Evolutionary conservation across 2,329 filamentous ascomycete genomes (phyloP), one percentile per base, ranked within the genome.

Genomic region (Diaporthe velutina): DNA sequence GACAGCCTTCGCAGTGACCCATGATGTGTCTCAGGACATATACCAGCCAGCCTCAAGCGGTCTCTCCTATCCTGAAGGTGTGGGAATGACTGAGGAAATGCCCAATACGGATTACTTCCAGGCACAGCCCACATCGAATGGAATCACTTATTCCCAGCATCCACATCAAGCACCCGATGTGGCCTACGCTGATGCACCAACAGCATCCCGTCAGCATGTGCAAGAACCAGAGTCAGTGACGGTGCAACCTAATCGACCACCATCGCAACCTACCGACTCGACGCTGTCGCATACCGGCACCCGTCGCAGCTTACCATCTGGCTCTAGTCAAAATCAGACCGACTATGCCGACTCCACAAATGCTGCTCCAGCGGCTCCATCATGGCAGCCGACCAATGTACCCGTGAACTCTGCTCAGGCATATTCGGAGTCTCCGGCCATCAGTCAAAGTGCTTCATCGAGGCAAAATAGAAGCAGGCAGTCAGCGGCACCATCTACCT

Each of bases 41-140:
- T 83, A 82, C 42, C 80, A 80, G 48, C 75, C 80, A n/a, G 73
- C 77, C 13, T 78, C 81, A 12, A 71, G 58, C 25, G 79, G 76
- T 25, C 64, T 81, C 22, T 70, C 76, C 17, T 76, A 82, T 25
- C 76, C 81, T 12, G 80, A 81, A n/a, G 57, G 58, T 25, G 67
- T 70, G n/a, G 57, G 58, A 17, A 57, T 70, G n/a, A 30, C 73
- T 33, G 74, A 66, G 17, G 71, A 64, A 30, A 70, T 70, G 48
- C 19, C 74, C 33, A 67, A 38, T 15, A 33, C 60, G 45, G 70
- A 76, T 25, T 76, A 76, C 35, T 66, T 55, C 30, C 71, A 75
- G 25, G 25, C 45, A 19, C 58, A 67, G 40, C 28, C 68, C 33
- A 30, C 60, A n/a, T 35, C 68, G 19, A 70, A 38, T 38, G 57